Conservation (phyloP, 2,329 filamentous ascomycete genomes). For the Penicillium sp. region DNA sequence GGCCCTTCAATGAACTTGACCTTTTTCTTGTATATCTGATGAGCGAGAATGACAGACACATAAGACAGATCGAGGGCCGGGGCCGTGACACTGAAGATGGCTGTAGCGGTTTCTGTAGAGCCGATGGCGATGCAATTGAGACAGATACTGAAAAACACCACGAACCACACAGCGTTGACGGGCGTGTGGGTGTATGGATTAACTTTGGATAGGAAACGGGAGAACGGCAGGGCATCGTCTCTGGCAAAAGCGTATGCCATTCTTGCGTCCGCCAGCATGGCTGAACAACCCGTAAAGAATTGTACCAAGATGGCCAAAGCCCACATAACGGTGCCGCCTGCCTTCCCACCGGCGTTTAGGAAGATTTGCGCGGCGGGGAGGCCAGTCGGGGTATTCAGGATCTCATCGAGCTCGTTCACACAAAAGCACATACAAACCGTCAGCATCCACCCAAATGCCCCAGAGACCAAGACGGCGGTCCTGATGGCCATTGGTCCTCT, state of each 20-base stretch:
- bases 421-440: conserved; percentile 63
- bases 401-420: conserved; percentile 53
- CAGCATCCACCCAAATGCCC: conserved; percentile 57
- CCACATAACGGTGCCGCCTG: conserved; percentile 58
- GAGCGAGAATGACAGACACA: conserved; percentile 58
- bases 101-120: conserved; percentile 43
- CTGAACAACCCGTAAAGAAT: conserved; percentile 61
- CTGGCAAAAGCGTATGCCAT: conserved; percentile 61
- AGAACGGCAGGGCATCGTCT: conserved; percentile 59
- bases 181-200: conserved; percentile 55
- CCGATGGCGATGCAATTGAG: conserved; percentile 49
- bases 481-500: conserved; percentile 58
- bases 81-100: conserved; percentile 52
- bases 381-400: conserved; percentile 56
- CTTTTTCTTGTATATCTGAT: conserved; percentile 50
- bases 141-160: conserved; percentile 53
- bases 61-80: conserved; percentile 53
- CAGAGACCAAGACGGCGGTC: conserved; percentile 57
- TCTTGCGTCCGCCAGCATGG: conserved; percentile 60
- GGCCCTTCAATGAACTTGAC: conserved; percentile 55
- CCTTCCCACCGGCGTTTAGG: conserved; percentile 55
- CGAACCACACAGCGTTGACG: conserved; percentile 61
- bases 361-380: conserved; percentile 58
- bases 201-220: conserved; percentile 52
- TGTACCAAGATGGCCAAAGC: conserved; percentile 60